A percentile compares a stretch with the other conserved stretches of the same genome.
phyloP scores from a whole-genome alignment of 2,329 filamentous ascomycete genomes.

The Ophiostoma australiae region DNA sequence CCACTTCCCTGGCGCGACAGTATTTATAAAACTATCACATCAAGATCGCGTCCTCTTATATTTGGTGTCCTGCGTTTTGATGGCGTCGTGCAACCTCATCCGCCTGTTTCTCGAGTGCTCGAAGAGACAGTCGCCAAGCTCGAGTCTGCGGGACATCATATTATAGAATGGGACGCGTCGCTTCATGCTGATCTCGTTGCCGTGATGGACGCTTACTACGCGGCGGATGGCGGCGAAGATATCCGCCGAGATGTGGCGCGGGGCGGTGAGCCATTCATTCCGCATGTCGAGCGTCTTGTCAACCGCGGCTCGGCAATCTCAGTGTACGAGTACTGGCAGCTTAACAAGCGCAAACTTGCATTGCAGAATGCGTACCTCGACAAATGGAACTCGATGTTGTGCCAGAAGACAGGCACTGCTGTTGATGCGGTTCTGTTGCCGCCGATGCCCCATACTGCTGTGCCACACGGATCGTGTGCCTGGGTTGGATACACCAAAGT shows the following conservation, averaged over 20 bases:
- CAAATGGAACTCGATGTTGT: conserved; percentile 50
- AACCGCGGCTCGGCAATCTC: conserved; percentile 51
- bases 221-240: conserved; percentile 59
- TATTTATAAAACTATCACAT: conserved; percentile 42
- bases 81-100: conserved; percentile 48
- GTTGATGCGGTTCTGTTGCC: conserved; percentile 56
- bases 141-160: conserved; percentile 45
- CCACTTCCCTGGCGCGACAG: conserved; percentile 52
- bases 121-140: conserved; percentile 42
- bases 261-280: conserved; percentile 56
- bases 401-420: conserved; percentile 39
- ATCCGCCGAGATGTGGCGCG: conserved; percentile 49
- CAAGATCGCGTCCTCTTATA: background rate
- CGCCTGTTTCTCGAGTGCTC: conserved; percentile 54
- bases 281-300: conserved; percentile 54
- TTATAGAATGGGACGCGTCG: conserved; percentile 49
- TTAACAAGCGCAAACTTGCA: conserved; percentile 53
- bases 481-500: conserved; percentile 58
- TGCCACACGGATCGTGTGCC: conserved; percentile 40
- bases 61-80: conserved; percentile 24
- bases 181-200: conserved; percentile 47
- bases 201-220: conserved; percentile 53
- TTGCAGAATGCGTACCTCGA: conserved; percentile 54
- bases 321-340: conserved; percentile 63
- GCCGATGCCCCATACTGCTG: conserved; percentile 55